Evolutionary conservation across 306 rosid genomes (phyloP), one percentile per base, ranked within the genome.

Genomic region (Cucurbita ficifolia): DNA sequence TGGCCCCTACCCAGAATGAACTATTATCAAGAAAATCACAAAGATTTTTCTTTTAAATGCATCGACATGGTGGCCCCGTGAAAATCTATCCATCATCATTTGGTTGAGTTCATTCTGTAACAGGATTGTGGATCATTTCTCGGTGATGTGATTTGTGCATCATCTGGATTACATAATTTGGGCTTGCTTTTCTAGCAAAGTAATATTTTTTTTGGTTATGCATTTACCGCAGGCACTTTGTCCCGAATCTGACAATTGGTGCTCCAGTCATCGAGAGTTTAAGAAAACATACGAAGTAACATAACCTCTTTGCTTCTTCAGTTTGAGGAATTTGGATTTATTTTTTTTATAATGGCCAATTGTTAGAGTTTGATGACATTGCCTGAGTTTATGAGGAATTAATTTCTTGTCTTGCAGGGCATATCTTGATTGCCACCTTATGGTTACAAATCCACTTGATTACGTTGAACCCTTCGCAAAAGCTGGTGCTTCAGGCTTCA

Each of bases 401-500:
- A 9, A 75, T 55, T 21, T 58, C 33, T 56, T 70, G 45, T 70
- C 43, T 54, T 72, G 57, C 85, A 95, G 99, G 79, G 96, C 96
- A 33, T 95, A 95, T 88, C 83, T 95, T 73, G 99, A 95, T 79
- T 95, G 97, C 73, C 99, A 95, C 80, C 96, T 95, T 72, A 92
- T 92, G 97, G 97, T 92, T 60, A 89, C 97, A 16, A 92, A 92
- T 80, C 97, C 97, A 60, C 82, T 89, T 74, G 96, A 89, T 85
- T 92, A 89, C 76, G 88, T 91, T 77, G 96, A 95, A 72, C 89
- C 96, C 71, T 42, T 95, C 78, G 90, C 81, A 69, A 91, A 79
- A 83, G 97, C 99, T 63, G 97, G 97, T 70, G 97, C 99, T 78
- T 95, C 97, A 8, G 97, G 97, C 72, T 91, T 91, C 77, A 95